phyloP scores from a whole-genome alignment of 2,329 filamentous ascomycete species.

The Alternaria viburni region DNA sequence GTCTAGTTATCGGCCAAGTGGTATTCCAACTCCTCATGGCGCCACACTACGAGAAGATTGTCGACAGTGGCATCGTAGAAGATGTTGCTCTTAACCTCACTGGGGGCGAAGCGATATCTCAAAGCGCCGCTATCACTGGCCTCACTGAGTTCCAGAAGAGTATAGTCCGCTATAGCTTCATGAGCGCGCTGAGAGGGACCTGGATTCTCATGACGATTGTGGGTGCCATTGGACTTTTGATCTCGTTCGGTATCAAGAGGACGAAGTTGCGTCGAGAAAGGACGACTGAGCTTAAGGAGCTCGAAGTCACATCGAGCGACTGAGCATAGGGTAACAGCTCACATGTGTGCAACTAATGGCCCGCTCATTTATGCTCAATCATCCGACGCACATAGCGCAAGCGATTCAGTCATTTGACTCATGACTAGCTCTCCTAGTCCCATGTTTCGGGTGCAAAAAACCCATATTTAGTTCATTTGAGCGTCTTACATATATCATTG shows the following conservation, averaged over 20 bases:
- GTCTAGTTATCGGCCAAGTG: constrained; percentile 58
- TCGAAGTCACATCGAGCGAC: neutral
- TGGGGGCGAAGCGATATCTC: constrained; percentile 42
- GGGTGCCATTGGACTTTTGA: constrained; percentile 41
- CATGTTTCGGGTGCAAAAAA: neutral
- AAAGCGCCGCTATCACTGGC: constrained; percentile 26
- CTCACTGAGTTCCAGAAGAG: constrained; percentile 39
- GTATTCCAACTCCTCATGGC: constrained; percentile 64
- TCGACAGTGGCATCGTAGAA: constrained; percentile 23
- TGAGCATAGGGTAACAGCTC: neutral
- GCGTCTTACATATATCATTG: neutral
- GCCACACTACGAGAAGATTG: constrained; percentile 46
- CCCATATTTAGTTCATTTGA: neutral
- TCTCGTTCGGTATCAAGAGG: constrained; percentile 45
- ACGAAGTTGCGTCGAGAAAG: constrained; percentile 26
- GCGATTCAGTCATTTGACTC: neutral
- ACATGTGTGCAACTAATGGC: neutral
- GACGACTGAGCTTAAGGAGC: neutral
- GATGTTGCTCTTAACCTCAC: constrained; percentile 34
- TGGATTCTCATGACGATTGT: constrained; percentile 59
- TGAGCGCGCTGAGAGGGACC: constrained; percentile 53
- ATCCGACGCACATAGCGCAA: neutral
- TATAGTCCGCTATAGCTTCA: constrained; percentile 52
- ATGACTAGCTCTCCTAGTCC: neutral
- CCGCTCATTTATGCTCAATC: neutral